phyloP scores from a whole-genome alignment of 495 filamentous ascomycete species.

The Penicillium flavigenum region DNA sequence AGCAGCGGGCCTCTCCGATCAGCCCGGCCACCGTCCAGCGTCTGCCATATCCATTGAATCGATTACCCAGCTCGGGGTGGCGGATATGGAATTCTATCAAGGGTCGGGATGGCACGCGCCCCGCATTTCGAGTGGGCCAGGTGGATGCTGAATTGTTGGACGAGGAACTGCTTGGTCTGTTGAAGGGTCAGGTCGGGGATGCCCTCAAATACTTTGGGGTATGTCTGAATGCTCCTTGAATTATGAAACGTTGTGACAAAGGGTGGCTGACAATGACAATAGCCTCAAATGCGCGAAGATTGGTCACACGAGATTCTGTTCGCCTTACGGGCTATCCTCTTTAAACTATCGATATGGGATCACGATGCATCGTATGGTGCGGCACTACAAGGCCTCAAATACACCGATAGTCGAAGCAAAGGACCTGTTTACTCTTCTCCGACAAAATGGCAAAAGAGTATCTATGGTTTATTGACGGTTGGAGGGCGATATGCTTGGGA shows the following conservation, averaged over 20 bases:
- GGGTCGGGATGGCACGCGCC: slow-evolving; percentile 74
- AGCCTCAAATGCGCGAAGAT: slow-evolving; percentile 68
- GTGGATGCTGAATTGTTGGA: slow-evolving; percentile 95
- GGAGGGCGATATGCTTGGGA: slow-evolving; percentile 85
- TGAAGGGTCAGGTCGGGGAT: slow-evolving; percentile 85
- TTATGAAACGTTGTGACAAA: background rate
- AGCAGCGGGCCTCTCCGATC: slow-evolving; percentile 58
- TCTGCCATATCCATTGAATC: slow-evolving; percentile 64
- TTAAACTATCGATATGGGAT: slow-evolving; percentile 96
- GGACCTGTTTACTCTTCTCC: slow-evolving; percentile 60
- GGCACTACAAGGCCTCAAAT: slow-evolving; percentile 83
- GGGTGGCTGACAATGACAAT: slow-evolving; percentile 5
- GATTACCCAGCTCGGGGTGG: slow-evolving; percentile 55
- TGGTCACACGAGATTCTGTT: slow-evolving; percentile 85
- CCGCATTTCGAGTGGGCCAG: slow-evolving; percentile 91
- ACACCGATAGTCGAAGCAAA: slow-evolving; percentile 75
- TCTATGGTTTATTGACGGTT: slow-evolving; percentile 84
- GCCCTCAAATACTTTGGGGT: slow-evolving; percentile 84
- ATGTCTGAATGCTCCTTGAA: slow-evolving; percentile 3
- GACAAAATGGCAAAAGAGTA: slow-evolving; percentile 72
- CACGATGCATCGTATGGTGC: slow-evolving; percentile 94
- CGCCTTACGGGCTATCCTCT: slow-evolving; percentile 73
- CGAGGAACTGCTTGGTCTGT: slow-evolving; percentile 82
- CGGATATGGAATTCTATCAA: slow-evolving; percentile 68
- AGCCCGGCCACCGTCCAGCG: slow-evolving; percentile 50